Conservation (phyloP, 768 basidiomycete species). For the Suillus discolor region DNA sequence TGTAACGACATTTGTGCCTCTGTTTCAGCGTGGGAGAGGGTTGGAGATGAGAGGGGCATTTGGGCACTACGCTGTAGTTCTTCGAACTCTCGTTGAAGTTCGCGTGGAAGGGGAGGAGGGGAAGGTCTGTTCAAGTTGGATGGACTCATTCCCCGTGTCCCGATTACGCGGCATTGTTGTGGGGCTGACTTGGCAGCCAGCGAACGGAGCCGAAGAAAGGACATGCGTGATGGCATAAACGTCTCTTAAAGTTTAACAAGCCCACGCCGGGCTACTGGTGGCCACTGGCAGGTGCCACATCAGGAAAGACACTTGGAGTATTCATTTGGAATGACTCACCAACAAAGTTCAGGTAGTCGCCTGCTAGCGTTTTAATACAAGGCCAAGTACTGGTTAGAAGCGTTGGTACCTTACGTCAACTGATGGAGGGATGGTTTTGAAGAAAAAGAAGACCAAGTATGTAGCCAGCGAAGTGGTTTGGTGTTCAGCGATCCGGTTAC, state of each 20-base stretch:
- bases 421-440: background rate
- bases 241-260: background rate
- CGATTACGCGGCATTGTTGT: background rate
- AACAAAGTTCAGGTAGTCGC: background rate
- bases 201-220: background rate
- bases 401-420: background rate
- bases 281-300: background rate
- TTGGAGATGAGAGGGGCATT: conserved; percentile 37
- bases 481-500: background rate
- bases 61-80: conserved; percentile 71
- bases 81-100: conserved; percentile 86
- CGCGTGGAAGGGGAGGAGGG: conserved; percentile 74
- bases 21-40: conserved; percentile 31
- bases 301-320: background rate
- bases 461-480: background rate
- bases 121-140: conserved; percentile 57
- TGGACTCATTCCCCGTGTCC: conserved; percentile 24
- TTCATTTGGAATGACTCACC: background rate
- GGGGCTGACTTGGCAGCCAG: background rate
- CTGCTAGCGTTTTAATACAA: background rate
- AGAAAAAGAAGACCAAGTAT: background rate
- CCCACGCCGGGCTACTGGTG: background rate
- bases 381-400: background rate
- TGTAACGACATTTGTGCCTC: conserved; percentile 55
- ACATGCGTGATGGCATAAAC: conserved; percentile 2